A percentile compares a stretch with the other conserved stretches of the same genome.
These are phyloP conservation scores for Austroboletus niveus DNA, from an alignment of 1,284 basidiomycete species.

Conservation along the genomic window DNA sequence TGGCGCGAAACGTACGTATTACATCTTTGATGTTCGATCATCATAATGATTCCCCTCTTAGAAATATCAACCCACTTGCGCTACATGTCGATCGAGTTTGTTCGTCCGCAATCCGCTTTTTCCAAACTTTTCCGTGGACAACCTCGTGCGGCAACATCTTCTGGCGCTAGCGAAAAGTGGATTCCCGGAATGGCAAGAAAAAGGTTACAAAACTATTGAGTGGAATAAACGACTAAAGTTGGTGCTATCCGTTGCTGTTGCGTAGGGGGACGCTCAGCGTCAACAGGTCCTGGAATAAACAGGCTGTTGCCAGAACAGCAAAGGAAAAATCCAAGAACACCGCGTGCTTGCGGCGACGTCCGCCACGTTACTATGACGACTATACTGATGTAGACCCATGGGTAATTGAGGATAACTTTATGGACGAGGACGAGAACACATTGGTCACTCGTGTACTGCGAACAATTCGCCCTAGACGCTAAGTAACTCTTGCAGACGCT, in stretches of 20 bases:
- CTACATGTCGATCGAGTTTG: conserved; percentile 47
- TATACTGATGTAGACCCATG: conserved; percentile 5
- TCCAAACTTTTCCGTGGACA: conserved; percentile 52
- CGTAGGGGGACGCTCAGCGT: not conserved
- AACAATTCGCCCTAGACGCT: conserved; percentile 15
- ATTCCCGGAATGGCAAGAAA: conserved; percentile 43
- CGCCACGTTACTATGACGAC: conserved; percentile 15
- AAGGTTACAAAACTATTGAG: conserved; percentile 42
- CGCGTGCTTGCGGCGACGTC: conserved; percentile 11
- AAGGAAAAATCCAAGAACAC: conserved; percentile 19
- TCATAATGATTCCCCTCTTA: conserved; percentile 18
- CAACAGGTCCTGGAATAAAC: conserved; percentile 30
- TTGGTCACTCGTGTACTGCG: conserved; percentile 11
- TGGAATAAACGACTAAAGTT: conserved; percentile 48
- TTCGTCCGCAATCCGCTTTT: conserved; percentile 40
- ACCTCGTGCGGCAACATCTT: conserved; percentile 48
- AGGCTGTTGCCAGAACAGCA: conserved; percentile 8
- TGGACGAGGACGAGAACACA: conserved; percentile 1
- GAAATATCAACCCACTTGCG: conserved; percentile 40
- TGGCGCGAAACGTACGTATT: conserved; percentile 39
- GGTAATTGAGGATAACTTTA: conserved; percentile 2
- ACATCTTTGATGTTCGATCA: not conserved
- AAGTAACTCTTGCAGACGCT: not conserved
- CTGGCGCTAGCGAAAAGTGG: conserved; percentile 39
- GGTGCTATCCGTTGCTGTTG: conserved; percentile 13